Base-by-base conservation (phyloP, 176 grass and related monocot genomes). In the Aegilops longissima region DNA sequence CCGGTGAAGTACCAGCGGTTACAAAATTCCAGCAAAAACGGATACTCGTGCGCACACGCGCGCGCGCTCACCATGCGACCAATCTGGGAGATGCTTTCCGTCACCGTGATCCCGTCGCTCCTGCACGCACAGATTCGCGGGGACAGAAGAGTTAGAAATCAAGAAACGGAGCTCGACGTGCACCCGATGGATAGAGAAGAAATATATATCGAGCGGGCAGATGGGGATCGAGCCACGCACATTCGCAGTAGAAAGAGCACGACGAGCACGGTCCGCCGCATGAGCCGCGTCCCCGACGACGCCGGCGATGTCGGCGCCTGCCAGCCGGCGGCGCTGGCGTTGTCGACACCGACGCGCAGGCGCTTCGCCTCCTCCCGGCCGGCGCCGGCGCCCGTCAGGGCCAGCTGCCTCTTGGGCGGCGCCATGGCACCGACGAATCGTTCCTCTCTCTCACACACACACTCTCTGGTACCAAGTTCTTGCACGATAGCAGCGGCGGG, bases 341-440 rank as follows among this genome's bases (percentile, higher is more conserved):
- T 3, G 61, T 40, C 35, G 39, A 66, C 8, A 61, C 13, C 31
- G 61, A 80, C 23, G 59, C 61, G 61, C 3, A 80, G 78, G 36
- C 78, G 78, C 61, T 80, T 80, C 24, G 24, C 38, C 39, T 16
- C 38, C 24, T 40, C 78, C 39, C 38, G 61, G 13, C 61, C 3
- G 18, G 58, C 59, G 30, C 78, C 35, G 9, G 36, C 70, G n/a
- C 40, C 13, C 14, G 6, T 31, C 44, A 76, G 42, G 45, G 14
- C 73, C 61, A 80, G 61, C 14, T 66, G 61, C 61, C 78, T 80
- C 78, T 80, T 80, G 8, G 78, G 54, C 78, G 78, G 54, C 52
- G 21, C 33, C 76, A 6, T 65, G 24, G 14, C 78, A 21, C 16
- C 73, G 18, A 51, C 44, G 14, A 27, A 76, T 54, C 42, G 9